Evolutionary conservation across 768 basidiomycete genomes (phyloP).

Genomic region (Phanerochaete sordida): DNA sequence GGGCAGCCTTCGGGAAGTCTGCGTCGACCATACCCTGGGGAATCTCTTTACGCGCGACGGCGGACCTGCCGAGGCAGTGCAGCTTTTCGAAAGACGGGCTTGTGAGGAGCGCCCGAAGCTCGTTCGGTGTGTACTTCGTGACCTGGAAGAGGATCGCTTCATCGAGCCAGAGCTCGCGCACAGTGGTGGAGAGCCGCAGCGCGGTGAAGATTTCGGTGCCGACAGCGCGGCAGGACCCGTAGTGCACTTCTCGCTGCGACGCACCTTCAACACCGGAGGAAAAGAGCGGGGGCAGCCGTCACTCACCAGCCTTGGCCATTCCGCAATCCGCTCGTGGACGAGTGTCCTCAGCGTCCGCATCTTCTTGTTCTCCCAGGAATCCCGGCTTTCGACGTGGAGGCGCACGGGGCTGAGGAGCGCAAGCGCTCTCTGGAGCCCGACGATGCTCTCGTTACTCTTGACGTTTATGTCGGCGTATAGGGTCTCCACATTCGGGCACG

Average conservation of each 20-base stretch:
- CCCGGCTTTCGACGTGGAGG: not conserved
- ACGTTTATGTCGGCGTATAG: not conserved
- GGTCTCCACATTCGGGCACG: not conserved
- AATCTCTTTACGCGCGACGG: too few species aligned
- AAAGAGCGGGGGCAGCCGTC: not conserved
- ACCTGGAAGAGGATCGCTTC: not conserved
- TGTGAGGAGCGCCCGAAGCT: not conserved
- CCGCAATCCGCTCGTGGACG: not conserved
- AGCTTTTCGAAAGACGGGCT: not conserved
- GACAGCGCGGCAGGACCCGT: too few species aligned
- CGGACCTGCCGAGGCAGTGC: not conserved
- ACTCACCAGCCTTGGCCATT: not conserved
- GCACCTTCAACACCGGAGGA: too few species aligned
- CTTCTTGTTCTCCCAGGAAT: not conserved
- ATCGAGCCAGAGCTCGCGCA: not conserved
- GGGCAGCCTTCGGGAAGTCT: not conserved
- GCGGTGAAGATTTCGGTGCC: not conserved
- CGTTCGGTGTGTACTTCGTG: not conserved
- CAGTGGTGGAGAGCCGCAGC: not conserved
- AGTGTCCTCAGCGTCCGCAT: not conserved
- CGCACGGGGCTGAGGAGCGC: not conserved
- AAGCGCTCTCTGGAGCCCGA: slow-evolving; percentile 2
- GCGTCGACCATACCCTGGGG: not conserved
- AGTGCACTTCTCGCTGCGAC: too few species aligned
- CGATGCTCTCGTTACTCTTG: not conserved